Evolutionary conservation across 345 rosid species (phyloP), one percentile per base, ranked within the genome.

Genomic region (Laguncularia racemosa): DNA sequence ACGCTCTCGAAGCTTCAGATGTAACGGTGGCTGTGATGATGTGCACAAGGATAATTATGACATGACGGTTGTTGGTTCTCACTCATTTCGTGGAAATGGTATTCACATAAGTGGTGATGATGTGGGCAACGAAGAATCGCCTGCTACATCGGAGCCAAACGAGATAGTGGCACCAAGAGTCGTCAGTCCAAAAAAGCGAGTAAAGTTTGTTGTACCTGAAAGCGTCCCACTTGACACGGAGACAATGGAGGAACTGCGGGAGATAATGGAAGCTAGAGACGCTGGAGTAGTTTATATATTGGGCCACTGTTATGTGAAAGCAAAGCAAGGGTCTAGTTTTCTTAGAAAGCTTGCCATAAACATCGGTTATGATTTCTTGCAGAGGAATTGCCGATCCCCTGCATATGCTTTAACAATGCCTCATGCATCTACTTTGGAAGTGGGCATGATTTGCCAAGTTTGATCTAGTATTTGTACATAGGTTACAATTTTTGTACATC

Each of bases 361-460:
- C 56, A 52, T 71, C 0, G 92, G 86, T 23, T 93, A 87, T 12
- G 96, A 84, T 70, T 89, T 93, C 67, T 73, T 93, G 73, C 75
- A 95, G 64, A 79, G 92, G 73, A 93, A 93, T 57, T 80, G 80
- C 65, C 70, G 97, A 58, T 59, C 81, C 4, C 77, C 86, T 0
- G 60, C 76, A 12, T 69, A 66, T 51, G 79, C 73, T 3, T 62
- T 84, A 44, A 84, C 75, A 12, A 70, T 74, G n/a, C 90, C 97
- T 0, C 90, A 85, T 49, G 95, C 87, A 2, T 87, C 96, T 10
- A 93, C 95, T 1, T 70, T 93, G 56, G 97, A 93, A 69, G 99
- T 93, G 17, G 99, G 99, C 50, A 87, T 93, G 99, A 44, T 87
- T 1, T 89, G 86, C 73, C 65, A 72, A 75, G 89, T 93, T 53